Conservation (phyloP, 768 basidiomycete genomes). For the Mycena rosella region DNA sequence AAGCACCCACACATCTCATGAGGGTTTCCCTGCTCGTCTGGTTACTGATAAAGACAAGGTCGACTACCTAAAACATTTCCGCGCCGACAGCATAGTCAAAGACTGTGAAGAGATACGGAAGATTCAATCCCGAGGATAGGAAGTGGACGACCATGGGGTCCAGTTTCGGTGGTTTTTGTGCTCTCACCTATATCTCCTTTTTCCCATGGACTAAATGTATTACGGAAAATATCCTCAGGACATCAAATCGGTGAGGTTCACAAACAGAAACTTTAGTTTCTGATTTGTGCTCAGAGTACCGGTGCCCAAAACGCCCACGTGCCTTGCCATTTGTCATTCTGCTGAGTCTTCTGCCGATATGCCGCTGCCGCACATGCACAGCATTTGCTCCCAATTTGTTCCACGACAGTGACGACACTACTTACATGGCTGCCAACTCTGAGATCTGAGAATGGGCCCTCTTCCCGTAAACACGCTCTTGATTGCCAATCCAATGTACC, state of each 20-base stretch:
- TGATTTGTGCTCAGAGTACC: too few species aligned
- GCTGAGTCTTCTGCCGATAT: too few species aligned
- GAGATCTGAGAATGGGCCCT: too few species aligned
- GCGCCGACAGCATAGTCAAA: constrained; percentile 62
- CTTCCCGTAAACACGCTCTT: too few species aligned
- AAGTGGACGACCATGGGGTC: constrained; percentile 68
- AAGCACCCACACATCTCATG: constrained; percentile 60
- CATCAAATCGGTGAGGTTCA: constrained; percentile 38
- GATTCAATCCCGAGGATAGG: constrained; percentile 53
- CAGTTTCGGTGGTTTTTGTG: constrained; percentile 67
- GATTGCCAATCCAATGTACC: too few species aligned
- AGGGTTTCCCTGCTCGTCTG: constrained; percentile 53
- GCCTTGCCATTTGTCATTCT: too few species aligned
- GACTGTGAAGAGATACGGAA: constrained; percentile 65
- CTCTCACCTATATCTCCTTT: constrained; percentile 62
- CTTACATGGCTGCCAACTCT: too few species aligned
- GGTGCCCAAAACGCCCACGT: too few species aligned
- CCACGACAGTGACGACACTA: too few species aligned
- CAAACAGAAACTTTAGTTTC: too few species aligned
- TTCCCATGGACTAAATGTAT: constrained; percentile 60
- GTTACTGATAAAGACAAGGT: constrained; percentile 60
- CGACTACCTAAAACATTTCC: constrained; percentile 63
- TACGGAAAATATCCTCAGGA: constrained; percentile 65
- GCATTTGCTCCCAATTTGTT: too few species aligned
- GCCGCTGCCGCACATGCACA: too few species aligned